phyloP scores from a whole-genome alignment of 192 early-diverging fungal genomes.

The Helicostylum pulchrum region DNA sequence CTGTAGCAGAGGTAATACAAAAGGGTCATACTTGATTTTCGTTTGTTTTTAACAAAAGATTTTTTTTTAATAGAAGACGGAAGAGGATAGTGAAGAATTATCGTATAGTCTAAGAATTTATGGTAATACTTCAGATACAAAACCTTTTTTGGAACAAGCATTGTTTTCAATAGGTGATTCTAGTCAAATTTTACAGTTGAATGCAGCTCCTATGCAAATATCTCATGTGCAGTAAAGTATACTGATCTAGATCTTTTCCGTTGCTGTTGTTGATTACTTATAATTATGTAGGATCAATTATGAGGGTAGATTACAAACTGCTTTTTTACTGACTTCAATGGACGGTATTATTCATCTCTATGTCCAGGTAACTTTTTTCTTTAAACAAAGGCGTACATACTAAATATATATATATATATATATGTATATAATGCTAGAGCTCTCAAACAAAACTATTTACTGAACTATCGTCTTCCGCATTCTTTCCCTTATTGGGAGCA shows the following conservation, averaged over 20 bases:
- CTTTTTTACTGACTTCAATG: conserved; percentile 28
- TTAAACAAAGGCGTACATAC: not conserved
- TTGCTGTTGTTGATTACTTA: not conserved
- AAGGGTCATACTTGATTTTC: not conserved
- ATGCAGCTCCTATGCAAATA: conserved; percentile 35
- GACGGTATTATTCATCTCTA: conserved; percentile 39
- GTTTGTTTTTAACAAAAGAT: not conserved
- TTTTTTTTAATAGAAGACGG: conserved; percentile 13
- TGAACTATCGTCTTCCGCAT: conserved; percentile 13
- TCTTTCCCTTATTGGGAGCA: conserved; percentile 27
- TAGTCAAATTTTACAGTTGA: conserved; percentile 28
- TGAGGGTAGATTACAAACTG: conserved; percentile 10
- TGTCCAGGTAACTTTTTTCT: conserved; percentile 14
- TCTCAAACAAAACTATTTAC: conserved; percentile 17
- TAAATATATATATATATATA: not conserved
- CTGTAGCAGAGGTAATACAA: conserved; percentile 21
- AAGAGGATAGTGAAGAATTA: conserved; percentile 17
- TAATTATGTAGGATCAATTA: conserved; percentile 8
- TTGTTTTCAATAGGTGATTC: conserved; percentile 29
- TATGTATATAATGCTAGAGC: not conserved
- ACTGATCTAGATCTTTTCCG: not conserved
- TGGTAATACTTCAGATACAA: conserved; percentile 14
- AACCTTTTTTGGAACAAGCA: conserved; percentile 28
- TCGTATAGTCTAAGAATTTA: conserved; percentile 32
- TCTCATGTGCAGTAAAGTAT: conserved; percentile 28